These are phyloP conservation scores for Penicillium roqueforti DNA, from an alignment of 495 filamentous ascomycete genomes.

Conservation along the genomic window DNA sequence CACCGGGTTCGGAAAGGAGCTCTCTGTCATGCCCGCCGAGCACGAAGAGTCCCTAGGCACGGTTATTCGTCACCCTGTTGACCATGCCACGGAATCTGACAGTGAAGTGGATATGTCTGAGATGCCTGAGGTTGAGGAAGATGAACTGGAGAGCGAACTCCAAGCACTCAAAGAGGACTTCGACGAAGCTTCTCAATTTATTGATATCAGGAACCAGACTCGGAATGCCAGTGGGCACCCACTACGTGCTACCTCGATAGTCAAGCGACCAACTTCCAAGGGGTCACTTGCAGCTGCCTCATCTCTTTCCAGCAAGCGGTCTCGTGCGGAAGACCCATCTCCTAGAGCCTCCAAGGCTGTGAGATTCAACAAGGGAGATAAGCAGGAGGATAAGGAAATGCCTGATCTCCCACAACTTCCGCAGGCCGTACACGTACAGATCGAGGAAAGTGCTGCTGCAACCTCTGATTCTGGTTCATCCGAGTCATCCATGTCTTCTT, in stretches of 20 bases:
- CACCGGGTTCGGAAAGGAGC: slow-evolving; percentile 22
- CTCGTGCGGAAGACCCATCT: slow-evolving; percentile 22
- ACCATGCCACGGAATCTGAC: slow-evolving; percentile 29
- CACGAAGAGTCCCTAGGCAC: slow-evolving; percentile 39
- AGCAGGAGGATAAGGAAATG: slow-evolving; percentile 11
- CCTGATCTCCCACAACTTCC: background rate
- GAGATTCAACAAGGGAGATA: slow-evolving; percentile 25
- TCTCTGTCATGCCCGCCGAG: slow-evolving; percentile 22
- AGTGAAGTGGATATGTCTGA: slow-evolving; percentile 39
- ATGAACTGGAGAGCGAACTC: slow-evolving; percentile 41
- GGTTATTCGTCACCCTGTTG: slow-evolving; percentile 38
- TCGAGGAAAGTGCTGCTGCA: background rate
- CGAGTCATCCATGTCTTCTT: slow-evolving; percentile 24
- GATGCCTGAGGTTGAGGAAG: slow-evolving; percentile 35
- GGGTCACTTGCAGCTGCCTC: slow-evolving; percentile 20
- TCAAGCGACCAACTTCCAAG: slow-evolving; percentile 22
- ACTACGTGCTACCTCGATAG: slow-evolving; percentile 17
- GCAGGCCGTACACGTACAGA: background rate
- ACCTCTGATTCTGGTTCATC: slow-evolving; percentile 3
- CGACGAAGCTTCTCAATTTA: slow-evolving; percentile 27
- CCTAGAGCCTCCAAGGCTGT: slow-evolving; percentile 35
- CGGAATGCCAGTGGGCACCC: slow-evolving; percentile 6
- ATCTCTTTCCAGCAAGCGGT: slow-evolving; percentile 28
- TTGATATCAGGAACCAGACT: slow-evolving; percentile 19
- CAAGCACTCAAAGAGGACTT: slow-evolving; percentile 42